A percentile compares a stretch with the other conserved stretches of the same genome.
These are phyloP conservation scores for Boletus coccyginus DNA, from an alignment of 768 basidiomycete species.

Conservation along the genomic window DNA sequence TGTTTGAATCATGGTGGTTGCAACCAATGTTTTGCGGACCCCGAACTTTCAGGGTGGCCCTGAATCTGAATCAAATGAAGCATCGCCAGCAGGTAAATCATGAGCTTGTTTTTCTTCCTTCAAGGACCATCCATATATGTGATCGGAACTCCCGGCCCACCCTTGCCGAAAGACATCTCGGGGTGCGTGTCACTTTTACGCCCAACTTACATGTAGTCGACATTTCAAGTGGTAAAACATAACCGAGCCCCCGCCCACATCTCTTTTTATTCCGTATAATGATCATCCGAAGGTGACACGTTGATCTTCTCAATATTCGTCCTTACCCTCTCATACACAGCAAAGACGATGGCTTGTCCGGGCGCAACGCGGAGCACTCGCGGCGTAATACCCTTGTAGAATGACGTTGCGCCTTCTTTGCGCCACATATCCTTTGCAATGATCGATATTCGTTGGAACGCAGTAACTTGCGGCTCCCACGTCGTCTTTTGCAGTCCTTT, in stretches of 20 bases:
- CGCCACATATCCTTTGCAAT: constrained; percentile 95
- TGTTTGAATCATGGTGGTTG: too few species aligned
- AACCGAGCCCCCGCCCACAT: neutral
- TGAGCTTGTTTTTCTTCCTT: too few species aligned
- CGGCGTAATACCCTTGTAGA: constrained; percentile 99
- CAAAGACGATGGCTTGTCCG: constrained; percentile 95
- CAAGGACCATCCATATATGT: too few species aligned
- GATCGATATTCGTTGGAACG: constrained; percentile 71
- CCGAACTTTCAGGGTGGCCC: too few species aligned
- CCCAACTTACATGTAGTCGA: too few species aligned
- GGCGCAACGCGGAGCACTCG: constrained; percentile 95
- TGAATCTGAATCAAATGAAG: too few species aligned
- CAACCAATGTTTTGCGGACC: too few species aligned
- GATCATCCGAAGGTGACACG: constrained; percentile 54
- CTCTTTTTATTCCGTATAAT: constrained; percentile 64
- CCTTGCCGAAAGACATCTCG: too few species aligned
- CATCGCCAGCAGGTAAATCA: too few species aligned
- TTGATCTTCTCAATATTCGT: constrained; percentile 65
- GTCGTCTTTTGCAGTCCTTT: constrained; percentile 84
- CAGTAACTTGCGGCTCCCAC: constrained; percentile 68
- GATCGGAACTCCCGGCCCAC: too few species aligned
- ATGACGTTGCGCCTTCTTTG: constrained; percentile 82
- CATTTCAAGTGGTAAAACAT: neutral
- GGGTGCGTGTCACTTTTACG: too few species aligned
- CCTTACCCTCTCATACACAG: constrained; percentile 92